A percentile compares a stretch with the other conserved stretches of the same genome.
Evolutionary conservation across 805 yeast genomes (phyloP).

Genomic region (Barnettozyma vustinii): DNA sequence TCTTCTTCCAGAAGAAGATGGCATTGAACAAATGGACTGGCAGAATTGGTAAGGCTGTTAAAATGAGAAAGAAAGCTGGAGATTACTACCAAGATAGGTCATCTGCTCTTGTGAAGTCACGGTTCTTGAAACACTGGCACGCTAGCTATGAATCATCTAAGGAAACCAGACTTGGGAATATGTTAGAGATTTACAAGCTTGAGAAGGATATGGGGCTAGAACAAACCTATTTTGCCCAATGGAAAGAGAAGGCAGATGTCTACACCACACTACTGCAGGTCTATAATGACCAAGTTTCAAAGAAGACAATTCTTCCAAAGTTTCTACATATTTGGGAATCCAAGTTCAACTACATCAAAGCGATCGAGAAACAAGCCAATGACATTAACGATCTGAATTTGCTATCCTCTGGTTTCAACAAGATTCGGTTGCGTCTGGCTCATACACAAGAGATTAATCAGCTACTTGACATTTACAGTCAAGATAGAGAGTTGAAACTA

Average conservation of each 20-base stretch:
- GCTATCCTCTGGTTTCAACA: constrained; percentile 21
- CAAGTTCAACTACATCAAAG: constrained; percentile 8
- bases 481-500: constrained; percentile 21
- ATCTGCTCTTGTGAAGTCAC: not conserved
- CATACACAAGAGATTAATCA: constrained; percentile 16
- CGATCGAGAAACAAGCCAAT: constrained; percentile 19
- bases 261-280: constrained; percentile 7
- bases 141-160: not conserved
- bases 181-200: constrained; percentile 1
- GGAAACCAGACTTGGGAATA: constrained; percentile 2
- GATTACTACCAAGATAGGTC: not conserved
- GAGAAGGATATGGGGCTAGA: not conserved
- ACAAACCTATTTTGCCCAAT: constrained; percentile 2
- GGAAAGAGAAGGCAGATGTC: constrained; percentile 8
- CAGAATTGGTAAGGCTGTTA: not conserved
- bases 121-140: constrained; percentile 1
- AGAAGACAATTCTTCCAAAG: constrained; percentile 2
- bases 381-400: constrained; percentile 22
- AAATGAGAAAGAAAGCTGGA: not conserved
- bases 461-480: constrained; percentile 16
- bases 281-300: constrained; percentile 7
- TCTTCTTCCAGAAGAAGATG: constrained; percentile 2
- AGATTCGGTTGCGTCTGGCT: constrained; percentile 17
- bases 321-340: constrained; percentile 14
- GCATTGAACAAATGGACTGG: constrained; percentile 7